These are phyloP conservation scores for Clarkia xantiana DNA, from an alignment of 345 rosid species.

Conservation along the genomic window DNA sequence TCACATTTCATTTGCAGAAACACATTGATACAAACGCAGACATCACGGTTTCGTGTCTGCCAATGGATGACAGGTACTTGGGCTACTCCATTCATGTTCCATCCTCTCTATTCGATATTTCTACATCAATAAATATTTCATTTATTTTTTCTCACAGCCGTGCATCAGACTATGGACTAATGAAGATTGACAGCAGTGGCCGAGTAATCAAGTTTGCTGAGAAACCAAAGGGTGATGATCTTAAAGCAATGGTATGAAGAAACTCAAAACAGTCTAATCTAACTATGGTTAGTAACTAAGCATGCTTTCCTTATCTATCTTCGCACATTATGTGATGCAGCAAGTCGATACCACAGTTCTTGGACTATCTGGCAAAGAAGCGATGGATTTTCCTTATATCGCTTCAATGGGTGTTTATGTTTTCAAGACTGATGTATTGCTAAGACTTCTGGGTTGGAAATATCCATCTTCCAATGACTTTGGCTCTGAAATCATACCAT, in stretches of 20 bases:
- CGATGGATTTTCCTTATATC: conserved; percentile 42
- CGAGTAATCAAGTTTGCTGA: conserved; percentile 55
- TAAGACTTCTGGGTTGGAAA: conserved; percentile 52
- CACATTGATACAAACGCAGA: conserved; percentile 70
- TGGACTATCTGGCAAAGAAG: conserved; percentile 49
- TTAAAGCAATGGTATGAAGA: conserved; percentile 52
- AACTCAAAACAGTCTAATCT: too few relatives aligned
- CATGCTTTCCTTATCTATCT: neutral
- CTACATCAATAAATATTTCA: conserved; percentile 1
- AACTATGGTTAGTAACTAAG: too few relatives aligned
- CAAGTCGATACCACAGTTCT: conserved; percentile 63
- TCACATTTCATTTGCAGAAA: conserved; percentile 35
- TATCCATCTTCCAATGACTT: conserved; percentile 71
- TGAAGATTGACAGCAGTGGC: conserved; percentile 55
- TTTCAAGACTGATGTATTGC: conserved; percentile 55
- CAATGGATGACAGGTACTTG: conserved; percentile 62
- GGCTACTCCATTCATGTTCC: neutral
- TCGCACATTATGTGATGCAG: conserved; percentile 15
- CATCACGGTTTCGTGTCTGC: conserved; percentile 69
- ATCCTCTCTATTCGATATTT: neutral
- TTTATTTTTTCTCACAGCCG: conserved; percentile 31
- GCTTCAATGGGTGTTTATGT: conserved; percentile 95
- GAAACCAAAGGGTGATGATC: conserved; percentile 58
- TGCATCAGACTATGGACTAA: conserved; percentile 74
- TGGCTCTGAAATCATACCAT: conserved; percentile 76